Evolutionary conservation across 164 flowering plant genomes (phyloP).

Genomic region (Liquidambar formosana): DNA sequence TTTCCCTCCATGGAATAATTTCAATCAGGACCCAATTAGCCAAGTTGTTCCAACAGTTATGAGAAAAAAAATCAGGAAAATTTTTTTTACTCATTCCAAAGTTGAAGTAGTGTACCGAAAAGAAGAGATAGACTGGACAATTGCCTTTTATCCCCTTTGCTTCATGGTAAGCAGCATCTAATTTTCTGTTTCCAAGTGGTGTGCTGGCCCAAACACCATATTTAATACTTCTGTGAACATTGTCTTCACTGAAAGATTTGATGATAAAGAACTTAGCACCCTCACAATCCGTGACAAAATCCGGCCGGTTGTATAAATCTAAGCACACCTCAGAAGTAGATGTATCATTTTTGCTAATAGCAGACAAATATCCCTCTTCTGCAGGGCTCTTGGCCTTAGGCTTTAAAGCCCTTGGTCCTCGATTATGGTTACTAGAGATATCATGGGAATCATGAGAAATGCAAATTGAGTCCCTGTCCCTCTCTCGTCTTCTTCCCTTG

Average conservation of each 20-base stretch:
- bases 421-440: constrained; percentile 26
- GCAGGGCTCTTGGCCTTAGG: constrained; percentile 16
- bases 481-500: constrained; percentile 26
- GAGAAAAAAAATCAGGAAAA: too few relatives aligned
- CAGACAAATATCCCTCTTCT: not conserved
- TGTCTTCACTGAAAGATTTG: constrained; percentile 41
- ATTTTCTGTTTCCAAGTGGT: constrained; percentile 36
- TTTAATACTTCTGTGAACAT: constrained; percentile 43
- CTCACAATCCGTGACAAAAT: constrained; percentile 28
- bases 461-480: constrained; percentile 23
- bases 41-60: too few relatives aligned
- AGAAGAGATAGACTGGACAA: constrained; percentile 34
- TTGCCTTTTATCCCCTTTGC: constrained; percentile 17
- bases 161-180: constrained; percentile 34
- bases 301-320: constrained; percentile 20
- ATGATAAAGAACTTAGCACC: constrained; percentile 39
- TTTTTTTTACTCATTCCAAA: too few relatives aligned
- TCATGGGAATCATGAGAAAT: constrained; percentile 18
- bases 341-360: not conserved
- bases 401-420: constrained; percentile 42
- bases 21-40: too few relatives aligned
- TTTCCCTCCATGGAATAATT: too few relatives aligned
- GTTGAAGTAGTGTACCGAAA: constrained; percentile 26
- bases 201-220: constrained; percentile 41
- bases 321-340: too few relatives aligned